phyloP scores from a whole-genome alignment of 352 stramenopile genomes.

The Bremia lactucae region DNA sequence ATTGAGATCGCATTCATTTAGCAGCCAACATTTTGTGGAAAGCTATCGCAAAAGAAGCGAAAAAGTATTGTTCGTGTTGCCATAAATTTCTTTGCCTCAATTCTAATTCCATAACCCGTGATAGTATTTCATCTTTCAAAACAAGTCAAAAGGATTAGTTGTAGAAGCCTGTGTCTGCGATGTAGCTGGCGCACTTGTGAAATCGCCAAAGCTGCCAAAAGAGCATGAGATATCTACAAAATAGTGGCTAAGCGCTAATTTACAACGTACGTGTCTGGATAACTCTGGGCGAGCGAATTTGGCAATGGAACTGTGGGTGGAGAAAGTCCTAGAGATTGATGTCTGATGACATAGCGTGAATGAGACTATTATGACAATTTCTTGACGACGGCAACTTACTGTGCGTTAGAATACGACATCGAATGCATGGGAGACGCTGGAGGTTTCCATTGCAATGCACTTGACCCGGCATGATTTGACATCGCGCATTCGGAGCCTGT shows the following conservation, averaged over 20 bases:
- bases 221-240: not conserved
- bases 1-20: too few species aligned
- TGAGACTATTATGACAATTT: conserved; percentile 3
- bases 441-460: conserved; percentile 16
- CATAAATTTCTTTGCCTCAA: too few species aligned
- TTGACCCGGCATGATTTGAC: conserved; percentile 5
- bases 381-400: conserved; percentile 10
- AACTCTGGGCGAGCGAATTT: conserved; percentile 16
- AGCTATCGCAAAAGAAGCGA: too few species aligned
- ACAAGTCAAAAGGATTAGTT: conserved; percentile 80
- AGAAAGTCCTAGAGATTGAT: conserved; percentile 15
- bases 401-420: conserved; percentile 30
- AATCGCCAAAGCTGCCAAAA: conserved; percentile 39
- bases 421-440: conserved; percentile 10
- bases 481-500: conserved; percentile 17
- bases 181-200: conserved; percentile 28
- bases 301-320: conserved; percentile 25
- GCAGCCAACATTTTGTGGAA: too few species aligned
- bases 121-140: conserved; percentile 30
- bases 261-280: conserved; percentile 35
- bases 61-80: too few species aligned
- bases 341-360: conserved; percentile 1
- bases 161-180: conserved; percentile 22
- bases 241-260: conserved; percentile 2
- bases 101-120: too few species aligned